Base-by-base conservation (phyloP, 768 basidiomycete species). In the Infundibulicybe gibba region DNA sequence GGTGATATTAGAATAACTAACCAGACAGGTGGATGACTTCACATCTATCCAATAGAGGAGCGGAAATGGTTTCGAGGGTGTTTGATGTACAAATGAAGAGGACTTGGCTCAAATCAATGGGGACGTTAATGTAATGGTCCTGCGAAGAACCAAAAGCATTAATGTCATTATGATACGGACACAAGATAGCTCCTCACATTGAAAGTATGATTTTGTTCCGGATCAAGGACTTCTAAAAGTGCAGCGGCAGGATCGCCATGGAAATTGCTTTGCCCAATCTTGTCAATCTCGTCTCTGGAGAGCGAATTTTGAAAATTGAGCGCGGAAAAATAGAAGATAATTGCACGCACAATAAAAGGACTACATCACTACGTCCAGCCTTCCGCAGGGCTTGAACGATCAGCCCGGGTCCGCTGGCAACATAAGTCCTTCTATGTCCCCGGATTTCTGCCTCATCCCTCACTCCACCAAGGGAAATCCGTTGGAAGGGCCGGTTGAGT, bases 61-160 rank as follows among this genome's bases (percentile, higher is more conserved):
- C 80, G 4, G 90, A 85, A 50, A 97, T 95, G 0, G 90, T 92
- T 33, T 94, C 90, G 10, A 94, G 79, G 0, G 85, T 77, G 61
- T 97, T 97, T 31, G 93, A 89, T 0, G 94, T 95, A 54, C 92
- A 94, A 51, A 97, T 88, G 65, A 97, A 95, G 15, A 95, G 72
- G 12, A 94, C 83, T 59, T 90, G 90, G 45, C 85, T 87, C 42
- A 95, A 76, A 55, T 94, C 90, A 44, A 94, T 79, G 2, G 91
- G 90, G 9, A 90, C 83, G 50, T 93, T 91, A 60, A 94, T 79
- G 58, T 92, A 95, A 66, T 97, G 94, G 63, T 97, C 94, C 81
- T 90, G 56, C 25, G 61, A 3, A 15, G 33, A 1, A 12, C n/a
- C 53, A 40, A 6, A 6, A 44, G 44, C 20, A 40, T 32, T 41